These are phyloP conservation scores for Hortiboletus campestris DNA, from an alignment of 768 basidiomycete genomes.

Conservation along the genomic window DNA sequence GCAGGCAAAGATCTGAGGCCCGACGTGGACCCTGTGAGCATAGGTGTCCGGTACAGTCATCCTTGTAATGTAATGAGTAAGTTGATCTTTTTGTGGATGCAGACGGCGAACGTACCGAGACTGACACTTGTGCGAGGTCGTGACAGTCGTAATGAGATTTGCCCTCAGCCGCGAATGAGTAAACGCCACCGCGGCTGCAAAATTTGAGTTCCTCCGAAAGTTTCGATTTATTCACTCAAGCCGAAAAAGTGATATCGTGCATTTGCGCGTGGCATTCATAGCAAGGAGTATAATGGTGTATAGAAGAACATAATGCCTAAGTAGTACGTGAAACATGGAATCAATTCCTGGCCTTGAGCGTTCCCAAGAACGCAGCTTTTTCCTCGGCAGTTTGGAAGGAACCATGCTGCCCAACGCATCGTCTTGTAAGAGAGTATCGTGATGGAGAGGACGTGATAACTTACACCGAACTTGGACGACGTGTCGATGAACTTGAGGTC, in stretches of 20 bases:
- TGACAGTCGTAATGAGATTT: constrained; percentile 5
- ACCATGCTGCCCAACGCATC: constrained; percentile 61
- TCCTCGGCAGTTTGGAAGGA: constrained; percentile 97
- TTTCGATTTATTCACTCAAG: background rate
- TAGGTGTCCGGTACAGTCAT: constrained; percentile 73
- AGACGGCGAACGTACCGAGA: constrained; percentile 41
- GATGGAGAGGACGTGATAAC: constrained; percentile 27
- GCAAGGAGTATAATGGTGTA: constrained; percentile 37
- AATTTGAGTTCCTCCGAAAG: background rate
- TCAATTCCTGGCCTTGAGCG: constrained; percentile 82
- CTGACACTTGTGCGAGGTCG: constrained; percentile 31
- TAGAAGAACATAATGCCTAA: constrained; percentile 37
- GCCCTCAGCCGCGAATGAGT: background rate
- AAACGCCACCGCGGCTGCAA: background rate
- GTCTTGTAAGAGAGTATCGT: background rate
- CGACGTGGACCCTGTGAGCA: constrained; percentile 82
- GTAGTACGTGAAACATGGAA: constrained; percentile 39
- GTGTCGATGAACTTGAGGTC: constrained; percentile 99
- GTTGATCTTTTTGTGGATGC: background rate
- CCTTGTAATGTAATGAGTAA: constrained; percentile 37
- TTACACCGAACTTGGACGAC: constrained; percentile 93
- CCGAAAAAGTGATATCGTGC: background rate
- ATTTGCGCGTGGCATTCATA: constrained; percentile 36
- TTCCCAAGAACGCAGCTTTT: constrained; percentile 92
- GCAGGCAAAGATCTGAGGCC: constrained; percentile 51